Evolutionary conservation across 805 yeast species (phyloP), one percentile per base, ranked within the genome.

Genomic region (Wickerhamomyces tratensis): DNA sequence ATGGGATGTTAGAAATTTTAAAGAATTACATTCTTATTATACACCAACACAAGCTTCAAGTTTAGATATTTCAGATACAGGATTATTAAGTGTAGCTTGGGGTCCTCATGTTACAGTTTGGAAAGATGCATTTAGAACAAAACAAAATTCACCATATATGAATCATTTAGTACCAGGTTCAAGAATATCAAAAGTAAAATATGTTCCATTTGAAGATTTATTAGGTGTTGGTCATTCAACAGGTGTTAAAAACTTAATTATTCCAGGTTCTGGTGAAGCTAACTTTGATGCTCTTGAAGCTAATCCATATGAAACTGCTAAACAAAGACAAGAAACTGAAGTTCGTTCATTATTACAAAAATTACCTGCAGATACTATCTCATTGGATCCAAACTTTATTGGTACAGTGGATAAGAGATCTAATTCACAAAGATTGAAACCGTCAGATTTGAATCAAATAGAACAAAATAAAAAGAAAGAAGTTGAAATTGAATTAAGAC

Each of bases 211-310:
- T 63, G 98, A 93, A 67, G 98, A 93, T 84, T 68, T 91, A n/a
- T 69, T 93, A 25, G 95, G 96, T 26, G 76, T 84, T 10, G 97
- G 97, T 3, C 94, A 87, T 58, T 70, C 75, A 40, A 63, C 65
- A 2, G 95, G 96, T 38, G 71, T 88, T 36, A 75, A 82, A n/a
- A 80, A 93, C n/a, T 52, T 93, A 46, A 82, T 93, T 51, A 73
- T 93, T 45, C 98, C 98, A 36, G 98, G 98, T 26, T 71, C 97
- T 36, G 98, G 98, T 69, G 98, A 93, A 67, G 96, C 98, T 47
- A 93, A 93, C 65, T 88, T 77, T 61, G 98, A 93, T 68, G 88
- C 98, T 4, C 63, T 88, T 60, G 98, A 93, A 64, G 64, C 79
- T 55, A 93, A 93, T 62, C 98, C 98, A 48, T 93, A 72, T 65